Percentiles rank a stretch among this genome's conserved stretches.
These are phyloP conservation scores for Ganoderma multipileum DNA, from an alignment of 1,284 basidiomycete genomes.

Conservation along the genomic window DNA sequence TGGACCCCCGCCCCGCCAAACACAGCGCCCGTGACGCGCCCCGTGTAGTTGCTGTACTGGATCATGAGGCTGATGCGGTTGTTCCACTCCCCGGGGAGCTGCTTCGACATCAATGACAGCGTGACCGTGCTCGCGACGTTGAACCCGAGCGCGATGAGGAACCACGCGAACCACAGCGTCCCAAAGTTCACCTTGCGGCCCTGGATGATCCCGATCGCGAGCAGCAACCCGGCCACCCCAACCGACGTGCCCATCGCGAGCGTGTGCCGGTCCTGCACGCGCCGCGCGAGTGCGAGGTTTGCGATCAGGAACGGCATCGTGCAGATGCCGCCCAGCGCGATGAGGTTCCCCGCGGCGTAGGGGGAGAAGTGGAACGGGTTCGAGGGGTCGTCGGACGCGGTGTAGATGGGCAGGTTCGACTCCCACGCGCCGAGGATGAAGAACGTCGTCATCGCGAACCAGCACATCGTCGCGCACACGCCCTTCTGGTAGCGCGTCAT, in stretches of 20 bases:
- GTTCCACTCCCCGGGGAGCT: conserved; percentile 69
- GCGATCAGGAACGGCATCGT: conserved; percentile 68
- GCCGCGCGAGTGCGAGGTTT: conserved; percentile 63
- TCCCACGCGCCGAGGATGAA: conserved; percentile 79
- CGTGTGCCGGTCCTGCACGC: conserved; percentile 66
- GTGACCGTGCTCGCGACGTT: conserved; percentile 16
- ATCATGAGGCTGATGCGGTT: conserved; percentile 60
- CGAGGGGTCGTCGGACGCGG: conserved; percentile 42
- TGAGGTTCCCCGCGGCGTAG: conserved; percentile 72
- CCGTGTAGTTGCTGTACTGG: conserved; percentile 72
- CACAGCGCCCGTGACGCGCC: conserved; percentile 67
- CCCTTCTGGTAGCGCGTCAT: conserved; percentile 46
- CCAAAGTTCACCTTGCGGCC: conserved; percentile 52
- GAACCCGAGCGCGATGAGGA: conserved; percentile 67
- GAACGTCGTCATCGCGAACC: conserved; percentile 78
- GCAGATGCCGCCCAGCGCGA: conserved; percentile 33
- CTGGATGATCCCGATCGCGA: conserved; percentile 50
- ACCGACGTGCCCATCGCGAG: conserved; percentile 56
- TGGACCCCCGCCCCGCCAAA: conserved; percentile 71
- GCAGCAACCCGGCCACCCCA: background rate
- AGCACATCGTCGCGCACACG: conserved; percentile 71
- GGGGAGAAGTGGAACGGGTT: conserved; percentile 62
- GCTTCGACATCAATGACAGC: conserved; percentile 56
- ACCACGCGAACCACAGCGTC: conserved; percentile 69
- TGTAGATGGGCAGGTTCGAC: conserved; percentile 73